Percentiles rank a stretch among this genome's conserved stretches.
phyloP scores from a whole-genome alignment of 2,329 filamentous ascomycete species.

The Fusarium sp. region DNA sequence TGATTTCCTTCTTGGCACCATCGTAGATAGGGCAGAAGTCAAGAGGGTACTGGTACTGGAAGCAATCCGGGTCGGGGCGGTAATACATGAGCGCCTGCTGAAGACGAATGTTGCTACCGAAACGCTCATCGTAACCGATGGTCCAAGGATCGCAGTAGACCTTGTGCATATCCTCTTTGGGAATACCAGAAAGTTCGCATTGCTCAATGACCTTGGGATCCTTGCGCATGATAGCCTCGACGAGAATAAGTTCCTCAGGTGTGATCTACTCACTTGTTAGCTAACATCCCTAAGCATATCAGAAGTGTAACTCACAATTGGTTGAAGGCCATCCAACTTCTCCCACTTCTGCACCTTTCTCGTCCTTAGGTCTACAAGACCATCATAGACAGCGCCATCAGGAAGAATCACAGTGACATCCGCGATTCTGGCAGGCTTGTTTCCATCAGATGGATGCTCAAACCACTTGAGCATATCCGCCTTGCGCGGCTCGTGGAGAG shows the following conservation, averaged over 20 bases:
- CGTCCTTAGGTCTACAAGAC: conserved; percentile 77
- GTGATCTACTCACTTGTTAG: conserved; percentile 73
- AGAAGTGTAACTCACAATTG: conserved; percentile 67
- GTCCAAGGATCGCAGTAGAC: conserved; percentile 98
- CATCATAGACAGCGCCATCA: conserved; percentile 85
- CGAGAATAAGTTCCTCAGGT: conserved; percentile 87
- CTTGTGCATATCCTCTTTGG: conserved; percentile 88
- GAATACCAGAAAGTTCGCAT: conserved; percentile 84
- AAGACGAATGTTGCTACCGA: conserved; percentile 80
- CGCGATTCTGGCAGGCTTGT: conserved; percentile 77
- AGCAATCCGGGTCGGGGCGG: conserved; percentile 84
- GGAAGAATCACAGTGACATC: conserved; percentile 86
- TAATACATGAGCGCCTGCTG: conserved; percentile 98
- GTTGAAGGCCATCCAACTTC: conserved; percentile 80
- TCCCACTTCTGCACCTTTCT: conserved; percentile 80
- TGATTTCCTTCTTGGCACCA: conserved; percentile 79
- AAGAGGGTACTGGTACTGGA: conserved; percentile 89
- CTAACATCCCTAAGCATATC: background rate
- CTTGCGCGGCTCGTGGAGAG: conserved; percentile 87
- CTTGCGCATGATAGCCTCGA: conserved; percentile 79
- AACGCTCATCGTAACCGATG: conserved; percentile 92
- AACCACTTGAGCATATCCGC: conserved; percentile 85
- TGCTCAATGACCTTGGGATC: conserved; percentile 92
- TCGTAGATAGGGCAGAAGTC: conserved; percentile 97
- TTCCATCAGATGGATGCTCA: conserved; percentile 68